Evolutionary conservation across 2,329 filamentous ascomycete species (phyloP).

Genomic region (Hypoxylon sp.): DNA sequence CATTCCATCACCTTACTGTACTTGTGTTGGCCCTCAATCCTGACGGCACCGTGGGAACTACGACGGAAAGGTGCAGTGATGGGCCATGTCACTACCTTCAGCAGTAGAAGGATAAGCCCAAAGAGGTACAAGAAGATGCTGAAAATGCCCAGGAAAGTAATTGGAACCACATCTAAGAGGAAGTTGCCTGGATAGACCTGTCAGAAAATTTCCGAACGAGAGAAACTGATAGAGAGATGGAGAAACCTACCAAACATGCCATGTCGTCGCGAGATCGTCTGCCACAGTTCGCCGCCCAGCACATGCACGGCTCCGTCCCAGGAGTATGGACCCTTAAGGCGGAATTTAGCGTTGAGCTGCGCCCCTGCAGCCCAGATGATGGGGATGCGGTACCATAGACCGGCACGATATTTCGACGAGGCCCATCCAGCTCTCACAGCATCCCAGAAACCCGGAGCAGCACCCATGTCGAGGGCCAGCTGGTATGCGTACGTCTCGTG

Average conservation of each 20-base stretch:
- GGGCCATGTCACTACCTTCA: conserved; percentile 29
- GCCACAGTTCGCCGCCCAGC: conserved; percentile 59
- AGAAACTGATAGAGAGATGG: not conserved
- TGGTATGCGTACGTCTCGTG: conserved; percentile 66
- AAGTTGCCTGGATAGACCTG: conserved; percentile 15
- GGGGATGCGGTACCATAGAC: conserved; percentile 53
- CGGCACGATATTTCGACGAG: conserved; percentile 3
- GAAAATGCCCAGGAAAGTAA: conserved; percentile 30
- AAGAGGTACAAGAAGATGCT: conserved; percentile 30
- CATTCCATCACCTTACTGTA: conserved; percentile 15
- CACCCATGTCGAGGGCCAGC: conserved; percentile 64
- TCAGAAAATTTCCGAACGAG: conserved; percentile 2
- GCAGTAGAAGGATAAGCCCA: conserved; percentile 18
- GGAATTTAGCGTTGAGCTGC: conserved; percentile 65
- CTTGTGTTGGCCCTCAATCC: conserved; percentile 13
- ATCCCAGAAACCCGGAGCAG: conserved; percentile 58
- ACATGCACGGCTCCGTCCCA: conserved; percentile 56
- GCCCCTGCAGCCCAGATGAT: conserved; percentile 63
- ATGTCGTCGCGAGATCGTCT: conserved; percentile 41
- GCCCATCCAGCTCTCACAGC: conserved; percentile 52
- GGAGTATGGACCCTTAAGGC: conserved; percentile 61
- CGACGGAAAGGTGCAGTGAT: conserved; percentile 21
- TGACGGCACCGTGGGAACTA: conserved; percentile 1
- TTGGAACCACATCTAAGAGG: conserved; percentile 22
- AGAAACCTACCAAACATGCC: conserved; percentile 37